phyloP scores from a whole-genome alignment of 352 stramenopile species.

The Globisporangium splendens region DNA sequence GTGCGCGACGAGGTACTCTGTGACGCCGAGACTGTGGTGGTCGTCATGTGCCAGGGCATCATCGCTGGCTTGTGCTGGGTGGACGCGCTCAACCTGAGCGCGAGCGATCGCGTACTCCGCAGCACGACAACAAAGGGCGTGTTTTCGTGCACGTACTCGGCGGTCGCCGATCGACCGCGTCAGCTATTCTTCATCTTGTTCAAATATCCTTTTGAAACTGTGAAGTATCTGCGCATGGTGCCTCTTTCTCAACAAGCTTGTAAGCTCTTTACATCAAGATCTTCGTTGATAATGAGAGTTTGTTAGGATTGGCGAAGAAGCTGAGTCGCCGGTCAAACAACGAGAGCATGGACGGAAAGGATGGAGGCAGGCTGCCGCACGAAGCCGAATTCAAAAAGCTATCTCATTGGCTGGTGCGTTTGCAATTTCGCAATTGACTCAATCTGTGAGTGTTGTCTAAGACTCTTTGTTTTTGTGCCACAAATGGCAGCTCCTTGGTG shows the following conservation, averaged over 20 bases:
- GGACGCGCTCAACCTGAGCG: constrained; percentile 52
- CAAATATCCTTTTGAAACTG: constrained; percentile 62
- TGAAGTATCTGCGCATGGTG: too few relatives aligned
- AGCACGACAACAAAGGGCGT: constrained; percentile 9
- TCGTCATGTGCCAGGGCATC: constrained; percentile 49
- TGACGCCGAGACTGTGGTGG: constrained; percentile 37
- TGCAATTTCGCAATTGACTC: neutral
- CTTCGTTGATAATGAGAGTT: constrained; percentile 32
- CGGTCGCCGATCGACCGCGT: constrained; percentile 43
- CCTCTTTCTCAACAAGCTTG: neutral
- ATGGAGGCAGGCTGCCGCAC: neutral
- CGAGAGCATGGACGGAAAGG: neutral
- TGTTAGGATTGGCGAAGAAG: constrained; percentile 48
- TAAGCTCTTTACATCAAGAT: constrained; percentile 9
- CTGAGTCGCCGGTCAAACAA: constrained; percentile 22
- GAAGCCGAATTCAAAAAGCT: neutral
- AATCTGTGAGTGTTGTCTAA: neutral
- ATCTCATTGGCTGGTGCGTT: constrained; percentile 25
- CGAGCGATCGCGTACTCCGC: constrained; percentile 14
- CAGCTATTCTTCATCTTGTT: constrained; percentile 63
- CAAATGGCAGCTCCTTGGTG: constrained; percentile 26
- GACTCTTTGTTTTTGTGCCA: neutral
- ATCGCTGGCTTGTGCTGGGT: constrained; percentile 63
- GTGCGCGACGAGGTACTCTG: constrained; percentile 8
- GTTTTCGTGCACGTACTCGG: constrained; percentile 55